Conservation (phyloP, 176 grass and related monocot species). For the Cocos nucifera region DNA sequence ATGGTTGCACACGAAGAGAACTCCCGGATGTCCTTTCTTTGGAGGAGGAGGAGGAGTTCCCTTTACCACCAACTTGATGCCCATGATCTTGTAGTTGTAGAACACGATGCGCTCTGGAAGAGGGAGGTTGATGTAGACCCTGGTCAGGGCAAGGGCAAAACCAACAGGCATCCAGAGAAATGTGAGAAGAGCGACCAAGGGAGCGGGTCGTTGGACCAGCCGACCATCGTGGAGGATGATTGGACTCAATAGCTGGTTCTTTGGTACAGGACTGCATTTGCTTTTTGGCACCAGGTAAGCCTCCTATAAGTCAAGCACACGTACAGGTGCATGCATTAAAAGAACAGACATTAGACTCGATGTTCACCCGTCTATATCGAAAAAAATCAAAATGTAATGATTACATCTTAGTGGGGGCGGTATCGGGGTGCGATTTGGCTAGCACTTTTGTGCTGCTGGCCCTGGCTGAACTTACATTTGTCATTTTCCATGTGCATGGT, state of each 20-base stretch:
- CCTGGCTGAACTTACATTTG: too few species aligned
- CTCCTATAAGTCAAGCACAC: too few species aligned
- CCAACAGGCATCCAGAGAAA: conserved; percentile 96
- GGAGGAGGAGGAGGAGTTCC: conserved; percentile 63
- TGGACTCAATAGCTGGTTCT: conserved; percentile 55
- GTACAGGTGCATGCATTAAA: too few species aligned
- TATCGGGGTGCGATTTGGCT: too few species aligned
- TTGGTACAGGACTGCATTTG: conserved; percentile 56
- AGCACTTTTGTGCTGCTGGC: too few species aligned
- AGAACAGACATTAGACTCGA: too few species aligned
- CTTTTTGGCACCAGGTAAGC: conserved; percentile 36
- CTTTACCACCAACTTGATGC: conserved; percentile 78
- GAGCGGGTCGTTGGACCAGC: conserved; percentile 65
- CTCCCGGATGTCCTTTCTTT: conserved; percentile 67
- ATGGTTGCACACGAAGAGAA: conserved; percentile 96
- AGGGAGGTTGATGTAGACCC: conserved; percentile 86
- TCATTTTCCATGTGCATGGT: too few species aligned
- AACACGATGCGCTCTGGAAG: conserved; percentile 86
- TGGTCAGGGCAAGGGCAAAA: conserved; percentile 64
- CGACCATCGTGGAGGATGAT: conserved; percentile 89
- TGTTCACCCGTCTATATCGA: too few species aligned
- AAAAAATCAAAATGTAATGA: too few species aligned
- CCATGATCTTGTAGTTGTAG: conserved; percentile 88
- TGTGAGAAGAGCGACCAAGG: conserved; percentile 67
- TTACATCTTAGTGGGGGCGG: too few species aligned